Evolutionary conservation across 805 yeast genomes (phyloP), one percentile per base, ranked within the genome.

Genomic region (Candida silvatica): DNA sequence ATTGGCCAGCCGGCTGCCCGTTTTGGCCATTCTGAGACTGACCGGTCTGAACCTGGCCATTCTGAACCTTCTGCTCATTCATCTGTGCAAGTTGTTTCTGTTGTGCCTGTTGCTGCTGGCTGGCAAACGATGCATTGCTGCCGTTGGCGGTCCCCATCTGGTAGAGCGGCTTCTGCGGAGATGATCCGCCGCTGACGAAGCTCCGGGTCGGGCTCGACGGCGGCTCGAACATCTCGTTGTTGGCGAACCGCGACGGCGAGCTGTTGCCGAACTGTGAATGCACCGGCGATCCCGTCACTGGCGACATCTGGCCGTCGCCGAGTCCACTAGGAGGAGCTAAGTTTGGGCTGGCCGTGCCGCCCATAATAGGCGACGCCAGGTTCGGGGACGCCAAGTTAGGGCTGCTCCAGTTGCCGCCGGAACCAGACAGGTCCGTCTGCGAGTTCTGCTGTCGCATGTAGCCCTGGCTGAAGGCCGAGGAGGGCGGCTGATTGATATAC

Each of bases 361-460:
- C n/a, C n/a, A n/a, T n/a, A 12, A 22, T 22, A 8, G 7, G 24
- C 11, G 12, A 22, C 12, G 24, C 7, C 12, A 7, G 11, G 39
- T 35, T 7, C 32, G 43, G 29, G 41, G 18, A 25, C 23, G n/a
- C 16, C 24, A 18, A 16, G 5, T 18, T 23, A 11, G 32, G 17
- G n/a, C n/a, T 17, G 24, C 12, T 22, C 24, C 7, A 8, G 12
- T 22, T 22, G 24, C 12, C 12, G 7, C 24, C 24, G 31, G 32
- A 16, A 5, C 37, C 41, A 7, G 50, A 42, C 5, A 49, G 26
- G 30, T 44, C 49, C 5, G 48, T 35, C 14, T 42, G 45, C 2
- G 54, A 47, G 25, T 35, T 42, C 32, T 47, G 53, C 19, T 44
- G 46, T 33, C 39, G 41, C 37, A 45, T 25, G 24, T 51, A 48